A percentile compares a stretch with the other conserved stretches of the same genome.
These are phyloP conservation scores for Hanseniaspora guilliermondii DNA, from an alignment of 805 yeast genomes.

Conservation along the genomic window DNA sequence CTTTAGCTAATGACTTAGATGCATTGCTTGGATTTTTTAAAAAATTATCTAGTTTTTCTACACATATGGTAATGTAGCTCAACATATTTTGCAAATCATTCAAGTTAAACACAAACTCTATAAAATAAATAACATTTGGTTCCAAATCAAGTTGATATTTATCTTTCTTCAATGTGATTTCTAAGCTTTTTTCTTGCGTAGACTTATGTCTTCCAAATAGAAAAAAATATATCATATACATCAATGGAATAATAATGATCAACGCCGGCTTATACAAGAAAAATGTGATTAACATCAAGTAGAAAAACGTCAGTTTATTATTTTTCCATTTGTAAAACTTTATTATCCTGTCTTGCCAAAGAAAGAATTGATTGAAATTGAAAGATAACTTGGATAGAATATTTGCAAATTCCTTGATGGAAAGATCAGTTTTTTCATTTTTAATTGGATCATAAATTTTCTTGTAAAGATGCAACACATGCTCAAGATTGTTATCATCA, in stretches of 20 bases:
- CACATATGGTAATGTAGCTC: slow-evolving; percentile 30
- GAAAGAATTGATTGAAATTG: not conserved
- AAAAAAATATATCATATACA: slow-evolving; percentile 27
- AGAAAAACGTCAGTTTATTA: slow-evolving; percentile 55
- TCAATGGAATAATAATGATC: slow-evolving; percentile 49
- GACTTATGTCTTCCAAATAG: slow-evolving; percentile 20
- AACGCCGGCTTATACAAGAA: slow-evolving; percentile 62
- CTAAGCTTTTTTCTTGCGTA: slow-evolving; percentile 19
- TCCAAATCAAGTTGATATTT: slow-evolving; percentile 20
- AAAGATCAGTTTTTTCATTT: not conserved
- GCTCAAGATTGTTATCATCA: not conserved
- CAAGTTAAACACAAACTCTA: slow-evolving; percentile 44
- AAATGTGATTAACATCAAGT: slow-evolving; percentile 48
- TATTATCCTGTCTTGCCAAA: slow-evolving; percentile 6
- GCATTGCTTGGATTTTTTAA: not conserved
- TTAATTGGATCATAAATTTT: not conserved
- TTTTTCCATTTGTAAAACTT: slow-evolving; percentile 49
- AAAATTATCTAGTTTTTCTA: slow-evolving; percentile 26
- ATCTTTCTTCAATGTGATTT: slow-evolving; percentile 14
- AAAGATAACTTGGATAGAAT: slow-evolving; percentile 1
- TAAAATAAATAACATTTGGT: slow-evolving; percentile 26
- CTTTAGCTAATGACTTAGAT: not conserved
- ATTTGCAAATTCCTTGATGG: not conserved
- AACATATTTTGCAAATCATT: slow-evolving; percentile 61
- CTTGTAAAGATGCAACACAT: not conserved